Percentiles rank a stretch among this genome's conserved stretches.
These are phyloP conservation scores for Laburnicola sp. DNA, from an alignment of 2,329 filamentous ascomycete genomes.

Conservation along the genomic window DNA sequence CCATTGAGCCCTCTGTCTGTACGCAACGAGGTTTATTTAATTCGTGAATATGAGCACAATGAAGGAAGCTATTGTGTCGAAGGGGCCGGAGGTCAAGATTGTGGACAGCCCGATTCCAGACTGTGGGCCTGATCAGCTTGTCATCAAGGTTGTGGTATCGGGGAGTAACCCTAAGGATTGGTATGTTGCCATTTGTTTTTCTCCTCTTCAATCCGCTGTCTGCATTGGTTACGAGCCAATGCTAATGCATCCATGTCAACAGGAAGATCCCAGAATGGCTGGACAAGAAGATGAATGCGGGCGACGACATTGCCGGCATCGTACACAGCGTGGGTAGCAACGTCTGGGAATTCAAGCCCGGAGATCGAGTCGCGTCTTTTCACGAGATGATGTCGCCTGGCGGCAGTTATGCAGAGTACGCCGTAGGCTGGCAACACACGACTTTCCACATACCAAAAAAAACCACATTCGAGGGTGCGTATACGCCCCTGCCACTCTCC, in stretches of 20 bases:
- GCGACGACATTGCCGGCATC: conserved; percentile 58
- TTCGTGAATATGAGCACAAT: conserved; percentile 5
- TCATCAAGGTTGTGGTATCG: conserved; percentile 39
- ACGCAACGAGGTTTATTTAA: too few relatives aligned
- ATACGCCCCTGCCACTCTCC: too few relatives aligned
- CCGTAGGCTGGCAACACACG: conserved; percentile 56
- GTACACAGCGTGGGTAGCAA: conserved; percentile 57
- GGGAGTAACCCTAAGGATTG: conserved; percentile 52
- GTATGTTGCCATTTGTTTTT: conserved; percentile 19
- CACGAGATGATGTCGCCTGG: conserved; percentile 54
- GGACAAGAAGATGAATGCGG: conserved; percentile 43
- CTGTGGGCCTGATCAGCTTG: conserved; percentile 26
- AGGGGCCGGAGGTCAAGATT: conserved; percentile 32
- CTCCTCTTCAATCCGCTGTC: conserved; percentile 48
- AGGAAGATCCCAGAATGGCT: conserved; percentile 24
- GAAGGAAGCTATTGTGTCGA: conserved; percentile 12
- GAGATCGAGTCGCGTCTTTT: conserved; percentile 59
- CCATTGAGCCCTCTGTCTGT: too few relatives aligned
- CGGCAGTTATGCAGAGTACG: conserved; percentile 63
- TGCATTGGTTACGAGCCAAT: background rate
- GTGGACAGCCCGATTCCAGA: conserved; percentile 31
- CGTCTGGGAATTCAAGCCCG: conserved; percentile 59
- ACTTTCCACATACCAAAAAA: conserved; percentile 55
- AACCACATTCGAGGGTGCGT: conserved; percentile 12
- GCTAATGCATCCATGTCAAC: background rate